Base-by-base conservation (phyloP, 1,284 basidiomycete species). In the Phellopilus nigrolimitatus region DNA sequence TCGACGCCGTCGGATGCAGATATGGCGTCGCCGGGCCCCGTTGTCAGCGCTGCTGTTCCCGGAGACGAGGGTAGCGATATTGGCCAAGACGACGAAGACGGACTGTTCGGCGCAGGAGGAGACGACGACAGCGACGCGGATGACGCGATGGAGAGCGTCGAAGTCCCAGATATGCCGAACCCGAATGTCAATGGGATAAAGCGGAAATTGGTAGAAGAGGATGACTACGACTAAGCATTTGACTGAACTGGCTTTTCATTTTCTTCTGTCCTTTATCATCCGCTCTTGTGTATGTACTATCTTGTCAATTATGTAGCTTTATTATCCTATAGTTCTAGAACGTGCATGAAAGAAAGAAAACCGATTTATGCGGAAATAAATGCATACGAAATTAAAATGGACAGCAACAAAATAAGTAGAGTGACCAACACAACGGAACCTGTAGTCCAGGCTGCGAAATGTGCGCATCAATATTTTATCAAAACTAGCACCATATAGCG, bases 191-290 rank as follows among this genome's bases (percentile, higher is more conserved):
- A 83, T 57, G 86, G 84, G 17, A 71, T 80, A 40, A 88, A 88
- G 64, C 73, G 88, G 36, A 88, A 89, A 64, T 66, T 90, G 44
- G 82, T 89, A 1, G 88, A 91, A 63, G 88, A 90, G 59, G 88
- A 91, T 57, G 88, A 91, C 62, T 91, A 91, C 58, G 88, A 90
- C 65, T 90, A 59, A 63, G 50, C 10, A 40, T 19, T 40, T 40
- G 9, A 9, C 40, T 42, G 19, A 24, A 13, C 25, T 22, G 6
- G 34, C n/a, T 28, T 30, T 25, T 43, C 12, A 12, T 34, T 27
- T 27, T 8, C 42, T 48, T 49, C 33, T 25, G 21, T 52, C 34
- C 25, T 42, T 33, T 9, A 4, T 13, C 12, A 6, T 39, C 31
- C 49, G 38, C 34, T 41, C 24, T 28, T 33, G n/a, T 49, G 33